phyloP scores from a whole-genome alignment of 106 monocot genomes.

The Phalaenopsis aphrodite region DNA sequence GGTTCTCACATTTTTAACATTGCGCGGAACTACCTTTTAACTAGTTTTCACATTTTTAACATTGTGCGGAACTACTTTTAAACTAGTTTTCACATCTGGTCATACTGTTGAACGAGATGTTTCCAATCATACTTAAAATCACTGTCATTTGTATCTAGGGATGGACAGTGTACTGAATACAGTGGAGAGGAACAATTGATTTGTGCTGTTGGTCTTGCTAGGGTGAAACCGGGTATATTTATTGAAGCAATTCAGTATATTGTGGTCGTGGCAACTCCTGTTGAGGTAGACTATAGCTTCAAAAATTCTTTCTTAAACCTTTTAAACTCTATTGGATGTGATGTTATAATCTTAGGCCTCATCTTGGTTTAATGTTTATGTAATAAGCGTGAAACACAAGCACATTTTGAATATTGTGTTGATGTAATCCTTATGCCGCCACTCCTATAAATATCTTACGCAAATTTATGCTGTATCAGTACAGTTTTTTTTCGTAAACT shows the following conservation, averaged over 20 bases:
- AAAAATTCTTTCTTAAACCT: neutral
- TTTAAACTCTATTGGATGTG: neutral
- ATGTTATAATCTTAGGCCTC: neutral
- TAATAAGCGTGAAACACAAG: neutral
- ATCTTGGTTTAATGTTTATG: neutral
- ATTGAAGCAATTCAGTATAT: constrained; percentile 94
- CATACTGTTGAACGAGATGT: neutral
- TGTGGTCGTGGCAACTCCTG: constrained; percentile 76
- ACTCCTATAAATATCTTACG: neutral
- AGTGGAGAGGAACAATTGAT: constrained; percentile 74
- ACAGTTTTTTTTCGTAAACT: neutral
- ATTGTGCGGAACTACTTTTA: neutral
- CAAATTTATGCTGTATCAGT: neutral
- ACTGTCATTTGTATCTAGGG: constrained; percentile 28
- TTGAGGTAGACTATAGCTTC: constrained; percentile 52
- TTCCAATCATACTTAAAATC: neutral
- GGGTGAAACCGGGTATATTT: constrained; percentile 78
- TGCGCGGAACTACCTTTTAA: neutral
- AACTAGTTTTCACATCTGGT: neutral
- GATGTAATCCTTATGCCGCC: too few species aligned
- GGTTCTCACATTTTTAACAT: neutral
- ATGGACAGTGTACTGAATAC: constrained; percentile 86
- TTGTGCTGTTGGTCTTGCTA: constrained; percentile 86
- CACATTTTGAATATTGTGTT: neutral
- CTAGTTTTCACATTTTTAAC: neutral